Evolutionary conservation across 176 grass and related monocot genomes (phyloP).

Genomic region (Ensete glaucum): DNA sequence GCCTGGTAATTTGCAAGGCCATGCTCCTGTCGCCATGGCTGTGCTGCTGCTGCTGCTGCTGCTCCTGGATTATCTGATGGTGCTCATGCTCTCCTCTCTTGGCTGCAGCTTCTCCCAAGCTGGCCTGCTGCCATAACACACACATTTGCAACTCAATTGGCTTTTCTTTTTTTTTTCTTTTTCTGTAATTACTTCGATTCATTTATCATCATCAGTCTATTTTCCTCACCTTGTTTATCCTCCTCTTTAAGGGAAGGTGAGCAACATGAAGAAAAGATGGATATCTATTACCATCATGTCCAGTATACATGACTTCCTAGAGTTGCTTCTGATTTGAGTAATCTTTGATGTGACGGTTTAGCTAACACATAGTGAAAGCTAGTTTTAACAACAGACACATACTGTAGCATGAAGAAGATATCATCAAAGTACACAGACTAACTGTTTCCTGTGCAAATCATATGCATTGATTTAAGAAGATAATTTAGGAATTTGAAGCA

Average conservation of each 20-base stretch:
- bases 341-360: slow-evolving; percentile 63
- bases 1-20: slow-evolving; percentile 39
- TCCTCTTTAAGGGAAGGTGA: too few species aligned
- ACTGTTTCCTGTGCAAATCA: too few species aligned
- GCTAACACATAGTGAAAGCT: slow-evolving; percentile 9
- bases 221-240: too few species aligned
- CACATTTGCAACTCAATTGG: not conserved
- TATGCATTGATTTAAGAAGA: too few species aligned
- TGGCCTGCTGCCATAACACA: slow-evolving; percentile 27
- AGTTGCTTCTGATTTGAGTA: slow-evolving; percentile 70
- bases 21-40: slow-evolving; percentile 12
- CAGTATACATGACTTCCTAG: slow-evolving; percentile 23
- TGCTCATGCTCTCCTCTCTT: slow-evolving; percentile 36
- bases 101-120: slow-evolving; percentile 50
- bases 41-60: slow-evolving; percentile 35
- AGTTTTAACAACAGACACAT: too few species aligned
- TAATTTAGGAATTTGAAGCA: too few species aligned
- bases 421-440: too few species aligned
- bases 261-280: too few species aligned
- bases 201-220: too few species aligned
- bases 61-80: slow-evolving; percentile 36
- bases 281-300: too few species aligned
- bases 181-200: too few species aligned
- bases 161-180: not conserved
- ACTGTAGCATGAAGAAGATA: too few species aligned